Evolutionary conservation across 129 eudicot species (phyloP).

Genomic region (Erigeron canadensis): DNA sequence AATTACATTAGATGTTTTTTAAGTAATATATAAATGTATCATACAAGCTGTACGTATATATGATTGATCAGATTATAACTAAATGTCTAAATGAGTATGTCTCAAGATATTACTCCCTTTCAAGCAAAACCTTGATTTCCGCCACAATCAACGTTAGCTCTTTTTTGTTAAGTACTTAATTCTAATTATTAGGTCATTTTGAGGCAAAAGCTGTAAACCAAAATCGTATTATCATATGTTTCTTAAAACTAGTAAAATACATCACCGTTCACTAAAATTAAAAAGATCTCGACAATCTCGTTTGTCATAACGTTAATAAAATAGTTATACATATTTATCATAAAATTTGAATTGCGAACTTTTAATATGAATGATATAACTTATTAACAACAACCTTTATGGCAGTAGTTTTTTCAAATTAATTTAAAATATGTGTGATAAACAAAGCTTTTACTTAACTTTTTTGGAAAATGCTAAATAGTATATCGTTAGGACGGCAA

Average conservation of each 20-base stretch:
- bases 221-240: neutral
- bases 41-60: neutral
- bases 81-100: slow-evolving; percentile 29
- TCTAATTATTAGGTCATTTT: slow-evolving; percentile 31
- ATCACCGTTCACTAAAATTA: neutral
- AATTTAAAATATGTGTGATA: no score
- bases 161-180: slow-evolving; percentile 1
- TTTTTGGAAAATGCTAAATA: no score
- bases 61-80: neutral
- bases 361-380: no score
- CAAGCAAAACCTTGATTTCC: slow-evolving; percentile 32
- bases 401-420: no score
- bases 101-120: neutral
- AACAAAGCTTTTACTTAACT: no score
- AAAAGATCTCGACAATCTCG: neutral
- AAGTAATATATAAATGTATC: neutral
- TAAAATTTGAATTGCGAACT: no score
- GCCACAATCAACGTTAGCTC: slow-evolving; percentile 37
- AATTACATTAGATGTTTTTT: no score
- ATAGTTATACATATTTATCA: no score
- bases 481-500: no score
- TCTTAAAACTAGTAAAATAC: neutral
- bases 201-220: slow-evolving; percentile 17
- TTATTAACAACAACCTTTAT: no score
- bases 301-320: neutral